Percentiles rank a stretch among this genome's conserved stretches.
These are phyloP conservation scores for Aspergillus cavernicola DNA, from an alignment of 495 filamentous ascomycete genomes.

Conservation along the genomic window DNA sequence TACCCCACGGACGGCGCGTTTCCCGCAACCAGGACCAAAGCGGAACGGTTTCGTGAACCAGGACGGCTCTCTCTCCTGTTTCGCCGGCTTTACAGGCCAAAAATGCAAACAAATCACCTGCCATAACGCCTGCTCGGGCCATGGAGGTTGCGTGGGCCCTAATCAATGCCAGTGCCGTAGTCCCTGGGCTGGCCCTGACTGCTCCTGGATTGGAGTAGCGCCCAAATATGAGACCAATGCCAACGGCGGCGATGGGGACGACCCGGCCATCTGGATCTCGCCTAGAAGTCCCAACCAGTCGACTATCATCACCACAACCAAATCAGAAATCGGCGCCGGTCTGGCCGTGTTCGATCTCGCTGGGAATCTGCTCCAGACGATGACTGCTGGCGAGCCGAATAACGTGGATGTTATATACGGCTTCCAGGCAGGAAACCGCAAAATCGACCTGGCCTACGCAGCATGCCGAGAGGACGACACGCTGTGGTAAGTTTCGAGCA, in stretches of 20 bases:
- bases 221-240: constrained; percentile 7
- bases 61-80: constrained; percentile 5
- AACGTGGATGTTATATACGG: constrained; percentile 8
- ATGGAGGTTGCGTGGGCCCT: not conserved
- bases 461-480: constrained; percentile 8
- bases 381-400: constrained; percentile 6
- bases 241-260: constrained; percentile 7
- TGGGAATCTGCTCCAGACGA: constrained; percentile 3
- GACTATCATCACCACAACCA: constrained; percentile 1
- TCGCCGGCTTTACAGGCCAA: not conserved
- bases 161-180: not conserved
- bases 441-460: constrained; percentile 1
- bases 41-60: not conserved
- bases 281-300: not conserved
- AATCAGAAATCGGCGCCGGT: constrained; percentile 1
- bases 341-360: constrained; percentile 5
- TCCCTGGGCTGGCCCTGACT: constrained; percentile 5
- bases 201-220: not conserved
- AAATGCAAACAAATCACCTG: not conserved
- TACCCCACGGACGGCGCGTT: not conserved
- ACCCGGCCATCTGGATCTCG: constrained; percentile 7
- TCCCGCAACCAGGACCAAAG: not conserved
- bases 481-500: not conserved
- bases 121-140: not conserved
- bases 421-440: not conserved